Evolutionary conservation across 2,329 filamentous ascomycete genomes (phyloP).

Genomic region (Amylocarpus encephaloides): DNA sequence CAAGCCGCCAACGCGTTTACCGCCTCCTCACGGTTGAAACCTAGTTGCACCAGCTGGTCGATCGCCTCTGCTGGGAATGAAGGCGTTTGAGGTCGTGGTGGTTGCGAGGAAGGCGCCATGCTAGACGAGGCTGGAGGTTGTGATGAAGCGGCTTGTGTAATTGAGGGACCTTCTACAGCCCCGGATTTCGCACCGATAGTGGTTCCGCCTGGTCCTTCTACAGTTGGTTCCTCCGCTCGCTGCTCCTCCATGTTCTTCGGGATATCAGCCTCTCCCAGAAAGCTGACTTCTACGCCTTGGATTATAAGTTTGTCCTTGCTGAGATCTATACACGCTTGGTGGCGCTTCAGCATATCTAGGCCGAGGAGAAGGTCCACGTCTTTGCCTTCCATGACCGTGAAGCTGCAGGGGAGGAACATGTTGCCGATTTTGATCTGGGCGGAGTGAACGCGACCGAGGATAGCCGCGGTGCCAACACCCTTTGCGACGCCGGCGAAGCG

Average conservation of each 20-base stretch:
- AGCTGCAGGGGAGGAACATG: slow-evolving; percentile 84
- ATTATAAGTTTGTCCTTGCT: slow-evolving; percentile 80
- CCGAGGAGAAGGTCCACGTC: slow-evolving; percentile 89
- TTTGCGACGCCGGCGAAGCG: slow-evolving; percentile 88
- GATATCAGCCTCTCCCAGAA: slow-evolving; percentile 88
- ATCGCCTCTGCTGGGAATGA: slow-evolving; percentile 55
- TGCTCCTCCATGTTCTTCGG: slow-evolving; percentile 75
- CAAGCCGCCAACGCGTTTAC: slow-evolving; percentile 76
- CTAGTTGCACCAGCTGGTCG: slow-evolving; percentile 68
- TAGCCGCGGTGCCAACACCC: slow-evolving; percentile 89
- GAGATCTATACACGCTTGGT: slow-evolving; percentile 89
- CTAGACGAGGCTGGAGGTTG: slow-evolving; percentile 17
- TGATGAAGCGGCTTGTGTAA: slow-evolving; percentile 25
- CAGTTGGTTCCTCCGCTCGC: slow-evolving; percentile 70
- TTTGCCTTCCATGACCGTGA: slow-evolving; percentile 99
- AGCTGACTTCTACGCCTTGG: slow-evolving; percentile 79
- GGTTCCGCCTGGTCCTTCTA: slow-evolving; percentile 81
- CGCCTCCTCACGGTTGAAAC: slow-evolving; percentile 70
- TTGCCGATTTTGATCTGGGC: slow-evolving; percentile 91
- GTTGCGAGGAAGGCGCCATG: slow-evolving; percentile 16
- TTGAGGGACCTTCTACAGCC: slow-evolving; percentile 50
- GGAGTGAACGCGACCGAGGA: slow-evolving; percentile 90
- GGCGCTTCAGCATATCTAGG: slow-evolving; percentile 92
- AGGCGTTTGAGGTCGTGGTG: slow-evolving; percentile 24
- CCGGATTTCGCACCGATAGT: slow-evolving; percentile 80